Conservation (phyloP, 768 basidiomycete species). For the Podaxis mareebaensis region DNA sequence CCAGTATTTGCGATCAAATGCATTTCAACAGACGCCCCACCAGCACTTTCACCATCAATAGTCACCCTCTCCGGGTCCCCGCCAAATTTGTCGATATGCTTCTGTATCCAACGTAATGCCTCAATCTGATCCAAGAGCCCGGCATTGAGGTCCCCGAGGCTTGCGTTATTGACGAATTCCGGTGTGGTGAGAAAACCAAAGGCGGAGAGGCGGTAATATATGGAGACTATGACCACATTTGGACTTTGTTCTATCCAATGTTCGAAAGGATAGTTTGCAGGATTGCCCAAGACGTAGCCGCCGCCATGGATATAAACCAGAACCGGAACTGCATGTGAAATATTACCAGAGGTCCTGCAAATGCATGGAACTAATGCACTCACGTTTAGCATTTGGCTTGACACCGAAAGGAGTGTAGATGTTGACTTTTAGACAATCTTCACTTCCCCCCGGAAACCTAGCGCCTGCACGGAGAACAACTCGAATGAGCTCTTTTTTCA, state of each 20-base stretch:
- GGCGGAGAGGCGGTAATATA: slow-evolving; percentile 64
- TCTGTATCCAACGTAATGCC: slow-evolving; percentile 64
- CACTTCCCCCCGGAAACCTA: slow-evolving; percentile 62
- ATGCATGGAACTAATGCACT: slow-evolving; percentile 20
- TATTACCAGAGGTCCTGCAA: not conserved
- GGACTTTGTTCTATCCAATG: slow-evolving; percentile 65
- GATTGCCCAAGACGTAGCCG: slow-evolving; percentile 62
- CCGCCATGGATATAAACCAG: slow-evolving; percentile 53
- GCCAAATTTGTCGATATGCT: slow-evolving; percentile 62
- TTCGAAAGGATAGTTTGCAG: slow-evolving; percentile 65
- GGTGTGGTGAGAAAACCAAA: slow-evolving; percentile 64
- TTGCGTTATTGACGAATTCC: slow-evolving; percentile 37
- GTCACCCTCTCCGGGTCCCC: slow-evolving; percentile 60
- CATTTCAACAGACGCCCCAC: slow-evolving; percentile 54
- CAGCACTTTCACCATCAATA: slow-evolving; percentile 64
- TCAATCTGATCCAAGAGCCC: slow-evolving; percentile 62
- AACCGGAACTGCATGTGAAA: slow-evolving; percentile 38
- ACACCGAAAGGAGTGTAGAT: slow-evolving; percentile 56
- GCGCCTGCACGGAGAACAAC: slow-evolving; percentile 35
- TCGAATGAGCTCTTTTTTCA: not conserved
- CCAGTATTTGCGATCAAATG: slow-evolving; percentile 48
- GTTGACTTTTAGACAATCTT: slow-evolving; percentile 70
- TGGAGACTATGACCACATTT: slow-evolving; percentile 62
- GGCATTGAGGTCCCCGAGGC: slow-evolving; percentile 49
- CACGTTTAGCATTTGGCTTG: slow-evolving; percentile 47